A percentile compares a stretch with the other conserved stretches of the same genome.
Evolutionary conservation across 2,329 filamentous ascomycete species (phyloP).

Genomic region (Verticillium nubilum): DNA sequence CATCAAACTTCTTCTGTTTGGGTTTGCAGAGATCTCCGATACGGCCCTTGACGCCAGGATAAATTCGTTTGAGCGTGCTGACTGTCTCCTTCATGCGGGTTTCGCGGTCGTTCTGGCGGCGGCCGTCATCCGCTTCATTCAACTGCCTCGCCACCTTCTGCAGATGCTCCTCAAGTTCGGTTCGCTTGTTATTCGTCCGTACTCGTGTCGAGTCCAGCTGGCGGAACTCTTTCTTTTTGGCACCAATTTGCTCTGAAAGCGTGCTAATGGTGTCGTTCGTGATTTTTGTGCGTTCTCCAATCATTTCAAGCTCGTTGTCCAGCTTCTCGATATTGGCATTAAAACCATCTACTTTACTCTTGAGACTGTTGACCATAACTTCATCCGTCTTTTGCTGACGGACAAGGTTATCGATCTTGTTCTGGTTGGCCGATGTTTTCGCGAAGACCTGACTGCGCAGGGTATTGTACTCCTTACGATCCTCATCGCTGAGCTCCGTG

Average conservation of each 20-base stretch:
- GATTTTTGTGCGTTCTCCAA: constrained; percentile 62
- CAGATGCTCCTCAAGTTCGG: constrained; percentile 88
- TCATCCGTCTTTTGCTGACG: constrained; percentile 89
- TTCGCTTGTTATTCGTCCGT: constrained; percentile 73
- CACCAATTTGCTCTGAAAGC: constrained; percentile 70
- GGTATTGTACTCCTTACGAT: constrained; percentile 83
- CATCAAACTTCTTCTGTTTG: constrained; percentile 94
- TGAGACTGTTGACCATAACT: constrained; percentile 83
- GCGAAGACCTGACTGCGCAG: constrained; percentile 82
- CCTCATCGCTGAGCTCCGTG: constrained; percentile 75
- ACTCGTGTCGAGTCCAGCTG: constrained; percentile 77
- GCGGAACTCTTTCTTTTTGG: constrained; percentile 89
- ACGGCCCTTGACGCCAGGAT: constrained; percentile 84
- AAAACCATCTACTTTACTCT: constrained; percentile 77
- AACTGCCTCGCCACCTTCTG: constrained; percentile 75
- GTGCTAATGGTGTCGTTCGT: constrained; percentile 60
- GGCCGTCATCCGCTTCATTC: constrained; percentile 78
- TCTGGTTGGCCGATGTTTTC: constrained; percentile 73
- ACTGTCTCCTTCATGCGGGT: constrained; percentile 75
- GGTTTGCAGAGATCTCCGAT: constrained; percentile 90
- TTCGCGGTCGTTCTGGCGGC: constrained; percentile 81
- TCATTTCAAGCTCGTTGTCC: constrained; percentile 62
- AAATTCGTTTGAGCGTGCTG: constrained; percentile 80
- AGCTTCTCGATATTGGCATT: constrained; percentile 70
- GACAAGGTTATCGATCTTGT: constrained; percentile 77